These are phyloP conservation scores for Colletotrichum brevisporum DNA, from an alignment of 2,329 filamentous ascomycete species.

Conservation along the genomic window DNA sequence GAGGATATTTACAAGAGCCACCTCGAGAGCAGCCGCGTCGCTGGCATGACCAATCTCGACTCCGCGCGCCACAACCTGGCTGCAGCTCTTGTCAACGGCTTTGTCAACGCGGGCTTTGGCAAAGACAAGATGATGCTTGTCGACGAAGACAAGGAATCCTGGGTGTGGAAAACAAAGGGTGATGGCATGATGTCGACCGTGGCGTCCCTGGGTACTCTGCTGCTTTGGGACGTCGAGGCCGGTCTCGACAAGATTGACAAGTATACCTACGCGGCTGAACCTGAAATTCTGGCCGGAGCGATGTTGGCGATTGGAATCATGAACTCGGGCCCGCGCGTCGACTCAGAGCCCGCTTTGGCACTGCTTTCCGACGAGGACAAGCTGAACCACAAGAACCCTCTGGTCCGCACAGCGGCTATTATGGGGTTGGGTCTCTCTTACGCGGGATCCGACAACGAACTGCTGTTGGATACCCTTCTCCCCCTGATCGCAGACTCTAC, in stretches of 20 bases:
- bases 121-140: constrained; percentile 98
- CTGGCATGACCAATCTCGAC: constrained; percentile 93
- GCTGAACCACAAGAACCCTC: constrained; percentile 81
- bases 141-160: constrained; percentile 88
- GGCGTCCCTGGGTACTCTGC: constrained; percentile 90
- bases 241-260: constrained; percentile 95
- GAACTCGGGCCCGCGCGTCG: constrained; percentile 90
- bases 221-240: constrained; percentile 94
- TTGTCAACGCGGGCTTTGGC: constrained; percentile 95
- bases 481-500: constrained; percentile 89
- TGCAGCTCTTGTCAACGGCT: constrained; percentile 95
- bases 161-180: constrained; percentile 99
- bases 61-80: constrained; percentile 96
- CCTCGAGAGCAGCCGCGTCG: constrained; percentile 93
- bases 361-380: constrained; percentile 86
- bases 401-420: constrained; percentile 86
- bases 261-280: constrained; percentile 88
- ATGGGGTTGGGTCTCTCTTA: constrained; percentile 97
- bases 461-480: constrained; percentile 86
- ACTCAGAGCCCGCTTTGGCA: constrained; percentile 91
- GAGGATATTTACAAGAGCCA: constrained; percentile 99
- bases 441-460: constrained; percentile 92
- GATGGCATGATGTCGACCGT: constrained; percentile 98
- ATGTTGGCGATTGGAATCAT: constrained; percentile 95
- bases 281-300: constrained; percentile 90